Conservation (phyloP, 768 basidiomycete species). For the Podaxis sp. region DNA sequence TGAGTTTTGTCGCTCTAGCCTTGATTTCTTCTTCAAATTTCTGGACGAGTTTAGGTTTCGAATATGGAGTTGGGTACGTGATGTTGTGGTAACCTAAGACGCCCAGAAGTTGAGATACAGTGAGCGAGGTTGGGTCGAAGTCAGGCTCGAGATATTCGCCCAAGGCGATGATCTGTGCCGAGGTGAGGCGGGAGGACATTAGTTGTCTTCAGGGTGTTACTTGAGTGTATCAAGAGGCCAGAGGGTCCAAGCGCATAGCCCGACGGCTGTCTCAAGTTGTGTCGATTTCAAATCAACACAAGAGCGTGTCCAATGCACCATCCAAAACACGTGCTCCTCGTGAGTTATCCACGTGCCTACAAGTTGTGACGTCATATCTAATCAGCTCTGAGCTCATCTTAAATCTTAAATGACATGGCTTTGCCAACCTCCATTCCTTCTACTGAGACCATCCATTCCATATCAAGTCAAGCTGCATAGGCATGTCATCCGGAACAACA, state of each 20-base stretch:
- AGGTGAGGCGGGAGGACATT: slow-evolving; percentile 72
- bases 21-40: slow-evolving; percentile 78
- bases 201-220: neutral
- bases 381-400: neutral
- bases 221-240: slow-evolving; percentile 2
- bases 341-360: slow-evolving; percentile 5
- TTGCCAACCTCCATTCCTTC: neutral
- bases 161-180: slow-evolving; percentile 65
- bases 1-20: slow-evolving; percentile 49
- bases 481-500: slow-evolving; percentile 16
- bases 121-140: slow-evolving; percentile 70
- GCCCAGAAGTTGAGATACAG: slow-evolving; percentile 78
- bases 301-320: neutral
- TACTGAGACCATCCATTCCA: neutral
- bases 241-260: slow-evolving; percentile 5
- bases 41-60: slow-evolving; percentile 72
- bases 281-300: slow-evolving; percentile 6
- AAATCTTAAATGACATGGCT: neutral
- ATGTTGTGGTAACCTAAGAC: slow-evolving; percentile 75
- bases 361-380: slow-evolving; percentile 5
- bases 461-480: neutral
- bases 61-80: slow-evolving; percentile 67
- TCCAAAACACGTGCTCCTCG: slow-evolving; percentile 4
- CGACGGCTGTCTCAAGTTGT: neutral
- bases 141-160: slow-evolving; percentile 79